Evolutionary conservation across 495 filamentous ascomycete species (phyloP), one percentile per base, ranked within the genome.

Genomic region (Lepidopterella palustris): DNA sequence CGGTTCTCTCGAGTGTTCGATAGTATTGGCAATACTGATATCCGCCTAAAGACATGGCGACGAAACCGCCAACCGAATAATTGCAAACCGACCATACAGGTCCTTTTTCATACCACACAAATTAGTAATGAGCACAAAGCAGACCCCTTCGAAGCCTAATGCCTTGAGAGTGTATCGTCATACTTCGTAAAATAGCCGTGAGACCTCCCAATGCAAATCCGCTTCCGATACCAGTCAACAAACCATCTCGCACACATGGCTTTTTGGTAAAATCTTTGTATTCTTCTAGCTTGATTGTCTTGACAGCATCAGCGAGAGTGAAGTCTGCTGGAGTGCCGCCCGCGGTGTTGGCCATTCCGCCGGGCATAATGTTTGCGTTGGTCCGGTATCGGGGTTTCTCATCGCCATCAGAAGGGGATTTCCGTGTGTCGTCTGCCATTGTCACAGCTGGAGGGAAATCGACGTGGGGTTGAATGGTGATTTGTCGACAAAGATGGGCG

Each of bases 1-100:
- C 85, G 54, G 82, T 81, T 68, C 82, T 78, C 73, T 96, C 92
- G 59, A 83, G 75, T 35, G 78, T 71, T 59, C 92, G 81, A 39
- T 77, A 79, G 57, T 80, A 80, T 65, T 88, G 84, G 74, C 91
- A 98, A 62, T 84, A 88, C 74, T 96, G 89, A 71, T 90, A 89
- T 52, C 84, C 82, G 49, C 76, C 75, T 20, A 88, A 70, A 2
- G 87, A 84, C 11, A 74, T 78, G 45, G 85, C 64, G 10, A 81
- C 76, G 64, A 91, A 93, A 10, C 80, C 74, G n/a, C 84, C 87
- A 11, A 90, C 88, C 1, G 90, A 90, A 88, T 88, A 96, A 69
- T 92, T 92, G 27, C 83, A 86, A 4, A 88, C 86, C 65, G 71
- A 78, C 0, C 75, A 74, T 53, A 84, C 68, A 6, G 77, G 65